Base-by-base conservation (phyloP, 352 stramenopile species). In the Phytopythium vexans region DNA sequence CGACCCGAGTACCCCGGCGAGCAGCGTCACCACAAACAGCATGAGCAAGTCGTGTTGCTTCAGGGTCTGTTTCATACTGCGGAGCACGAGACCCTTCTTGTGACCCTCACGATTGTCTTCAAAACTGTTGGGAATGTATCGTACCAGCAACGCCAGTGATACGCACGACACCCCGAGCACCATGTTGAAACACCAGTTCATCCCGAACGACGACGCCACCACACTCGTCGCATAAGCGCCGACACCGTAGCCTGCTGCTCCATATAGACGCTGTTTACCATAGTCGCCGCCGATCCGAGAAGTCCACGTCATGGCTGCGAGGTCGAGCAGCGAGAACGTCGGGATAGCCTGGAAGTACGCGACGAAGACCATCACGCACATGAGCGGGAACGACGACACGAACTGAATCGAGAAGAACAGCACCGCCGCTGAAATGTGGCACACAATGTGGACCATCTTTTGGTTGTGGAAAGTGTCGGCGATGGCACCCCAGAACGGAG, bases 251-350 rank as follows among this genome's bases (percentile, higher is more conserved):
- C 70, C 70, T 4, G 72, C 58, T 3, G 70, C 66, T 2, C 55
- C 70, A 42, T 71, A 76, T 35, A 79, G 56, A 0, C 70, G 66
- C 63, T 79, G 70, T 50, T 76, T 75, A 49, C 70, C 70, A 42
- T 72, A 79, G 45, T 79, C 70, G 41, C 62, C 66, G 40, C 66
- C 70, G 38, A 66, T 52, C 33, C 64, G 62, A 31, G 55, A 44
- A 16, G 70, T 59, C 53, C 74, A 62, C 32, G 68, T 53, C 31
- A 79, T 55, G 12, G 74, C 52, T 3, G 70, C 62, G 49, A 68
- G 62, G 51, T 79, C 70, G 9, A 76, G 42, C 38, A 74, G 44
- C 44, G 70, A 67, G 27, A 64, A 56, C 8, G 50, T 37, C 0
- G 66, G 62, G 38, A 51, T 42, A 35, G 44, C 53, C 21, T 69